Conservation (phyloP, 768 basidiomycete genomes). For the Kwoniella mangroviensis region DNA sequence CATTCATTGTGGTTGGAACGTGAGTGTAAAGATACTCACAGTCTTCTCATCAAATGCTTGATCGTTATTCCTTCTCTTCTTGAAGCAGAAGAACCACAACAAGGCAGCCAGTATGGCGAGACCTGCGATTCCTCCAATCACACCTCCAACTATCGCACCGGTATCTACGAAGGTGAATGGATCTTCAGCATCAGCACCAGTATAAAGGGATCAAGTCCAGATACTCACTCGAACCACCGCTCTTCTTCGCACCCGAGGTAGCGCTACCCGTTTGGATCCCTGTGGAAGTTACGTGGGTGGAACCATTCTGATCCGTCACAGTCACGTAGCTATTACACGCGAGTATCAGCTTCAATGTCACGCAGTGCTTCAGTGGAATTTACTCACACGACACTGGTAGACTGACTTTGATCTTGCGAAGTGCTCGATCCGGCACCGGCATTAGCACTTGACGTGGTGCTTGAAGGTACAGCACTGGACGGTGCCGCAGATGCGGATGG, state of each 20-base stretch:
- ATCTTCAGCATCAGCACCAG: neutral
- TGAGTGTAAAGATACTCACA: constrained; percentile 27
- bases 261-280: constrained; percentile 17
- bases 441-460: constrained; percentile 14
- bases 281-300: constrained; percentile 28
- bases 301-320: constrained; percentile 27
- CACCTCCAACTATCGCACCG: constrained; percentile 55
- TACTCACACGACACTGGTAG: constrained; percentile 27
- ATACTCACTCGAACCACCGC: constrained; percentile 22
- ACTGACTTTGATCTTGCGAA: constrained; percentile 13
- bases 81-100: constrained; percentile 48
- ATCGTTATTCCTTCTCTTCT: constrained; percentile 30
- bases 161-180: constrained; percentile 22
- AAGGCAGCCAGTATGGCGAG: constrained; percentile 39
- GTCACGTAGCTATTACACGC: constrained; percentile 21
- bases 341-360: neutral
- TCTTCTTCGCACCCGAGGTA: constrained; percentile 2
- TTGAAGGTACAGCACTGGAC: constrained; percentile 4
- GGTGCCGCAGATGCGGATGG: constrained; percentile 15
- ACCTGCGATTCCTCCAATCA: constrained; percentile 53
- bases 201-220: neutral
- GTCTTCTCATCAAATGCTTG: constrained; percentile 55
- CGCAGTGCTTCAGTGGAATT: neutral
- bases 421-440: constrained; percentile 3
- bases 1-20: neutral